A percentile compares a stretch with the other conserved stretches of the same genome.
phyloP scores from a whole-genome alignment of 1,139 yeast species.

The Taphrina betulina region DNA sequence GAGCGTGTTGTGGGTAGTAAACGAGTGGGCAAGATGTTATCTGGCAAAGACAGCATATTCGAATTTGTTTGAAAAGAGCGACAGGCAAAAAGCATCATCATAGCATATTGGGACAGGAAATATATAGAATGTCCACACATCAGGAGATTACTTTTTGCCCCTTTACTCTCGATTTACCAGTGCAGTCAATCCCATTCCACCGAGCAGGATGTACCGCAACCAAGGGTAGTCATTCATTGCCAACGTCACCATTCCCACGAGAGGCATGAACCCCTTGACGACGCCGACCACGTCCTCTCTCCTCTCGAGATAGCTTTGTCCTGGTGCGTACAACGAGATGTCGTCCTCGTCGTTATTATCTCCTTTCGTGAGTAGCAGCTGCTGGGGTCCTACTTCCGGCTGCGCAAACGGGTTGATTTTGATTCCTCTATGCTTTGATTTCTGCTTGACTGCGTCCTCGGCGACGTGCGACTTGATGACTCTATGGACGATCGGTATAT shows the following conservation, averaged over 20 bases:
- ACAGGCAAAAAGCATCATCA: background rate
- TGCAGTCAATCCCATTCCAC: conserved; percentile 57
- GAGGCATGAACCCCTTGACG: conserved; percentile 89
- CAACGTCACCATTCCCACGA: conserved; percentile 77
- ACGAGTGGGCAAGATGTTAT: conserved; percentile 50
- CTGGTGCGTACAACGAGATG: conserved; percentile 74
- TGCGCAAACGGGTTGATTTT: conserved; percentile 38
- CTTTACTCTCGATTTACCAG: conserved; percentile 44
- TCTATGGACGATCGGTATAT: conserved; percentile 93
- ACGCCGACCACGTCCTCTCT: conserved; percentile 79
- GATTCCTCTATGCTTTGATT: conserved; percentile 3
- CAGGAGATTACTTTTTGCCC: too few species aligned
- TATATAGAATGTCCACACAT: background rate
- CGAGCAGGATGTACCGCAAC: conserved; percentile 69
- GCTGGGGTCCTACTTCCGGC: conserved; percentile 30
- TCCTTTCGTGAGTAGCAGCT: conserved; percentile 79
- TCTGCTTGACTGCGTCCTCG: conserved; percentile 33
- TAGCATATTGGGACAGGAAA: background rate
- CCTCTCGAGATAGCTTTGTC: conserved; percentile 73
- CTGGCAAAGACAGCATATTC: conserved; percentile 39
- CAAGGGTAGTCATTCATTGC: conserved; percentile 78
- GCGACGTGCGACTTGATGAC: conserved; percentile 74
- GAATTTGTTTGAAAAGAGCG: conserved; percentile 37
- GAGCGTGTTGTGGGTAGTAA: conserved; percentile 85
- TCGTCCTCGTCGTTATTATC: conserved; percentile 95